Evolutionary conservation across 2,329 filamentous ascomycete species (phyloP).

Genomic region (Colletotrichum spaethianum): DNA sequence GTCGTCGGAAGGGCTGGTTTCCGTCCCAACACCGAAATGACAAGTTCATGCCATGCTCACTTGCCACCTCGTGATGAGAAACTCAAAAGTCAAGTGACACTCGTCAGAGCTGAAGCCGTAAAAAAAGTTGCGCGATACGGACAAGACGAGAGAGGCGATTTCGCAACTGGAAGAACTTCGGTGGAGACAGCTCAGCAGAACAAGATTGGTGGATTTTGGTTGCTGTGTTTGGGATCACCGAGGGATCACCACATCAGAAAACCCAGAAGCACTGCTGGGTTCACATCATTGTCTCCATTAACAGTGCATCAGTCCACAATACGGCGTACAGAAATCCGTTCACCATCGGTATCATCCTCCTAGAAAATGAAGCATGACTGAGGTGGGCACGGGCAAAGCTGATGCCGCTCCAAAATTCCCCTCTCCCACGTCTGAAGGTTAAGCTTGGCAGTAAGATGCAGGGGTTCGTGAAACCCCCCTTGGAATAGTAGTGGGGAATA

Average conservation of each 20-base stretch:
- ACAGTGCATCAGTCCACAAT: not conserved
- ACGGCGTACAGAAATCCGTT: not conserved
- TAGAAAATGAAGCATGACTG: constrained; percentile 4
- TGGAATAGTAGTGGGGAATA: constrained; percentile 7
- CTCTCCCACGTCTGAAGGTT: constrained; percentile 32
- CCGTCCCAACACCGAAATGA: constrained; percentile 13
- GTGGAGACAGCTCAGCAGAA: not conserved
- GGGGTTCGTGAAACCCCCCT: constrained; percentile 40
- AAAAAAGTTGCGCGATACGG: constrained; percentile 12
- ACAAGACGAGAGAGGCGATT: constrained; percentile 5
- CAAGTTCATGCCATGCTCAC: not conserved
- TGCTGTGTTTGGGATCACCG: constrained; percentile 32
- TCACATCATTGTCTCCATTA: not conserved
- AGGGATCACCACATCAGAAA: constrained; percentile 26
- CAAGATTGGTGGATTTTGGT: not conserved
- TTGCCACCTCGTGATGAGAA: not conserved
- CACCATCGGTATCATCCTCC: not conserved
- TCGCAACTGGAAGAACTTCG: not conserved
- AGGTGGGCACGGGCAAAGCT: constrained; percentile 30
- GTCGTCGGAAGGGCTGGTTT: constrained; percentile 3
- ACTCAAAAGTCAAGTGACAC: constrained; percentile 11
- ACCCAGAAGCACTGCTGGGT: not conserved
- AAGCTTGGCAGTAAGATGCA: constrained; percentile 40
- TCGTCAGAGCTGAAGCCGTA: constrained; percentile 15
- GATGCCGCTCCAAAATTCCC: constrained; percentile 25